A percentile compares a stretch with the other conserved stretches of the same genome.
These are phyloP conservation scores for Raphanus sativus DNA, from an alignment of 345 rosid genomes.

Conservation along the genomic window DNA sequence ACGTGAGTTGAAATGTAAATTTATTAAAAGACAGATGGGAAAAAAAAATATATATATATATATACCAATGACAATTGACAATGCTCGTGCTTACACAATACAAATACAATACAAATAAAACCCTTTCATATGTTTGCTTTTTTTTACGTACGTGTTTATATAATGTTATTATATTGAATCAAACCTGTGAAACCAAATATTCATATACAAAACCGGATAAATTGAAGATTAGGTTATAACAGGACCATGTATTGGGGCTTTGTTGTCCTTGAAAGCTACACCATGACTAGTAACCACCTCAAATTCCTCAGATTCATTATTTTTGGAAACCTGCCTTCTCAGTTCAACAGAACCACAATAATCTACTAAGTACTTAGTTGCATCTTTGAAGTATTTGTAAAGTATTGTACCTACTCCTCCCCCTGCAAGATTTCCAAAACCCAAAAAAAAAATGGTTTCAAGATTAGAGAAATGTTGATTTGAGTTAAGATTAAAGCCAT, in stretches of 20 bases:
- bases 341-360: conserved; percentile 68
- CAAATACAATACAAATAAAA: neutral
- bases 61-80: neutral
- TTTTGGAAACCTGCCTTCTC: conserved; percentile 43
- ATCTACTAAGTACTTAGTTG: conserved; percentile 52
- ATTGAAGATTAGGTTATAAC: conserved; percentile 4
- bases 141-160: neutral
- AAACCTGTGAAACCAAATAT: neutral
- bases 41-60: neutral
- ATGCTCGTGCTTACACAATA: neutral
- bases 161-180: neutral
- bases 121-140: neutral
- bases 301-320: conserved; percentile 39
- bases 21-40: neutral
- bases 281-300: conserved; percentile 37
- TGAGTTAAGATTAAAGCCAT: neutral
- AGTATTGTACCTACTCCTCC: conserved; percentile 79
- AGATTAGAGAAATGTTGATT: neutral
- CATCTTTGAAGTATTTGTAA: conserved; percentile 49
- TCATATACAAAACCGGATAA: neutral
- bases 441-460: neutral
- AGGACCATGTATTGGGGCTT: conserved; percentile 18
- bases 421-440: conserved; percentile 43
- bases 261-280: conserved; percentile 15
- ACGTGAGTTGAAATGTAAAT: neutral